A percentile compares a stretch with the other conserved stretches of the same genome.
phyloP scores from a whole-genome alignment of 2,329 filamentous ascomycete species.

The Keithomyces neogunnii region DNA sequence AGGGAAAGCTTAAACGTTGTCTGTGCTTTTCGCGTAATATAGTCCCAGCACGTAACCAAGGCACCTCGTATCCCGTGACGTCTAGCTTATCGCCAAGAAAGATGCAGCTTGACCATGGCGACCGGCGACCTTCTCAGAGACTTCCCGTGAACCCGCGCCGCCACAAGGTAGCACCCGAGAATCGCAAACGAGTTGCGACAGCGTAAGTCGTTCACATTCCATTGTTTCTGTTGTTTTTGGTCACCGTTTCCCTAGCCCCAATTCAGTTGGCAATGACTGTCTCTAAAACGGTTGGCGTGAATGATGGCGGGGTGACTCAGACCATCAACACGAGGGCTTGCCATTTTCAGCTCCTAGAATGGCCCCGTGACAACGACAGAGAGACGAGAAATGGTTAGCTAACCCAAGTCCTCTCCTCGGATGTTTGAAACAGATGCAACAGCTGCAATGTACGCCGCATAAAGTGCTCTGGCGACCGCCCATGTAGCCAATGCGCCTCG shows the following conservation, averaged over 20 bases:
- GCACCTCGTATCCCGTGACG: background rate
- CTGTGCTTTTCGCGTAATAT: background rate
- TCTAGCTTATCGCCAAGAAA: slow-evolving; percentile 2
- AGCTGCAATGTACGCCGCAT: slow-evolving; percentile 43
- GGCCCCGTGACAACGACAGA: background rate
- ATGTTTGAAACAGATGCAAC: slow-evolving; percentile 33
- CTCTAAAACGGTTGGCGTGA: background rate
- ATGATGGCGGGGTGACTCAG: background rate
- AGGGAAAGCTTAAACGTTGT: background rate
- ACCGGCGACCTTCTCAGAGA: slow-evolving; percentile 23
- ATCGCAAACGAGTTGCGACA: slow-evolving; percentile 39
- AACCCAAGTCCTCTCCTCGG: background rate
- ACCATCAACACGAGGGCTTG: no score
- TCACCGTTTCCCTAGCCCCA: no score
- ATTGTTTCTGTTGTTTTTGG: background rate
- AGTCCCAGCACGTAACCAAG: background rate
- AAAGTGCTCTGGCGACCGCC: slow-evolving; percentile 42
- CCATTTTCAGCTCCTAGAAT: no score
- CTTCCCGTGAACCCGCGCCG: slow-evolving; percentile 42
- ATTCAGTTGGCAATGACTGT: no score
- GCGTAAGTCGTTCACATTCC: slow-evolving; percentile 25
- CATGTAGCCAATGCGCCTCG: slow-evolving; percentile 36
- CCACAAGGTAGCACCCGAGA: slow-evolving; percentile 36
- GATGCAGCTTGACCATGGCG: slow-evolving; percentile 19
- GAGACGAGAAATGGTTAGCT: background rate